These are phyloP conservation scores for Sungouiella thailandica DNA, from an alignment of 805 yeast species.

Conservation along the genomic window DNA sequence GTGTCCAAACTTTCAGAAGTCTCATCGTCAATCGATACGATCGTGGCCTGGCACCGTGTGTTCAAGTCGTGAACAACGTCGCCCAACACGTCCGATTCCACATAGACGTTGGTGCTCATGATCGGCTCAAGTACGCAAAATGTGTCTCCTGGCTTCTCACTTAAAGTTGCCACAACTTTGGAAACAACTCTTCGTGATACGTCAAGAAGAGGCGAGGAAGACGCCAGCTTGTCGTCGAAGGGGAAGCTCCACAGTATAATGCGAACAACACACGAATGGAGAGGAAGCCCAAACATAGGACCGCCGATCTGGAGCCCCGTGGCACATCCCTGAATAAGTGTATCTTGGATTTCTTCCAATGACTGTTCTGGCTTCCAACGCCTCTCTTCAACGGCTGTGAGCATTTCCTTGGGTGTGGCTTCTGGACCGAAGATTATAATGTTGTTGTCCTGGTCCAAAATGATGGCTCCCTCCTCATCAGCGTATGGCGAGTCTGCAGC, in stretches of 20 bases:
- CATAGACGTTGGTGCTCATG: constrained; percentile 69
- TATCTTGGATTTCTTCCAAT: constrained; percentile 47
- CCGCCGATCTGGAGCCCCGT: constrained; percentile 70
- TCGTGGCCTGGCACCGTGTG: constrained; percentile 70
- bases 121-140: constrained; percentile 78
- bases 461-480: constrained; percentile 36
- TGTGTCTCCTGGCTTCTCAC: constrained; percentile 13
- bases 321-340: constrained; percentile 52
- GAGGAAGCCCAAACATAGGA: constrained; percentile 47
- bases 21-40: constrained; percentile 69
- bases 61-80: constrained; percentile 80
- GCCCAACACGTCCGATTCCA: constrained; percentile 71
- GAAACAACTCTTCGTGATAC: constrained; percentile 37
- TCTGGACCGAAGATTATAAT: constrained; percentile 31
- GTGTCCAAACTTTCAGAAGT: constrained; percentile 29
- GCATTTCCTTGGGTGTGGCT: constrained; percentile 25
- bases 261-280: constrained; percentile 57
- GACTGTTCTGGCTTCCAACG: constrained; percentile 48
- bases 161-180: constrained; percentile 17
- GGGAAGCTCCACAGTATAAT: constrained; percentile 53
- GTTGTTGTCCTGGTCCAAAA: constrained; percentile 46
- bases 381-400: constrained; percentile 22
- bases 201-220: constrained; percentile 36
- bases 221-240: constrained; percentile 37
- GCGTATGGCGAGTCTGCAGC: constrained; percentile 27